phyloP scores from a whole-genome alignment of 129 eudicot species.

The Flaveria bidentis region DNA sequence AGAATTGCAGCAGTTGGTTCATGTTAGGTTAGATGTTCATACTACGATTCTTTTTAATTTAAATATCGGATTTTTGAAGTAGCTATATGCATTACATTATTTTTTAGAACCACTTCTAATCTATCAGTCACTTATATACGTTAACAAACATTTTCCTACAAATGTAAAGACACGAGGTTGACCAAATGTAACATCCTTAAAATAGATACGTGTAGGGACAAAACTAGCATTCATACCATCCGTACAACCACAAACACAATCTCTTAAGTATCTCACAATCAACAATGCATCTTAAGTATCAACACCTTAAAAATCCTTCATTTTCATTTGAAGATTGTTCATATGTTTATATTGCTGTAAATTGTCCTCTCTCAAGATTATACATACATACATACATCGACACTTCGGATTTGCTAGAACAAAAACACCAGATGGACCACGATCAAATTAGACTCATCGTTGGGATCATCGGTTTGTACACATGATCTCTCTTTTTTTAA shows the following conservation, averaged over 20 bases:
- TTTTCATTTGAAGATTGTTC: constrained; percentile 25
- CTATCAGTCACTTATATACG: too few species aligned
- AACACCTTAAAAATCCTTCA: constrained; percentile 10
- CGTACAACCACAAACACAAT: constrained; percentile 31
- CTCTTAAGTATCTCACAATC: constrained; percentile 14
- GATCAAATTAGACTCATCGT: constrained; percentile 47
- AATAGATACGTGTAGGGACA: constrained; percentile 34
- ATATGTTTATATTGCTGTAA: constrained; percentile 18
- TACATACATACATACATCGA: background rate
- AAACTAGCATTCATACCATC: constrained; percentile 24
- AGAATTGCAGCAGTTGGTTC: constrained; percentile 44
- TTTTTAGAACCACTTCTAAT: too few species aligned
- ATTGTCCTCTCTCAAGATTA: background rate
- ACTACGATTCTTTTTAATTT: constrained; percentile 16
- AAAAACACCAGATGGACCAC: constrained; percentile 16
- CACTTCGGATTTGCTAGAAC: constrained; percentile 2
- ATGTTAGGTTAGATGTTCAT: constrained; percentile 38
- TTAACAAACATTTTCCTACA: too few species aligned
- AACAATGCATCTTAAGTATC: constrained; percentile 20
- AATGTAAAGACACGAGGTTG: constrained; percentile 29
- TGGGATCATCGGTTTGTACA: constrained; percentile 59
- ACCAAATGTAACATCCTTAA: constrained; percentile 25
- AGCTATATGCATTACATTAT: constrained; percentile 16
- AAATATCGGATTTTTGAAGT: constrained; percentile 34
- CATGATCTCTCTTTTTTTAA: background rate